Evolutionary conservation across 192 early-diverging fungal species (phyloP).

Genomic region (Podila epigama): DNA sequence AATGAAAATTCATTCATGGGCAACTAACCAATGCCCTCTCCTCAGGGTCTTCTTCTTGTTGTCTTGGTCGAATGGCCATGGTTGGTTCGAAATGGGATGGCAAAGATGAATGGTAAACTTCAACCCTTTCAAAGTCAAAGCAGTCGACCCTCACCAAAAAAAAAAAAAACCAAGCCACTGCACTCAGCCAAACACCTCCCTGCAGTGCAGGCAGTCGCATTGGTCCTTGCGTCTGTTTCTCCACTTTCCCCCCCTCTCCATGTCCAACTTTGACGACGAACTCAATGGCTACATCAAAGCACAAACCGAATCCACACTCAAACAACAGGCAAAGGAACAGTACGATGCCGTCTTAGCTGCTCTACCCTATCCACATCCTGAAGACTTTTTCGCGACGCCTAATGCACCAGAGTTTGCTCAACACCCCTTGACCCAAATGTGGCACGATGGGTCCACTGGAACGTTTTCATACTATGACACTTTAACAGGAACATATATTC

Average conservation of each 20-base stretch:
- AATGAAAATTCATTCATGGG: too few species aligned
- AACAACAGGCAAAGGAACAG: constrained; percentile 13
- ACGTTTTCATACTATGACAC: constrained; percentile 62
- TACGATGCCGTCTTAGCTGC: background rate
- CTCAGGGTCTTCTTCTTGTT: constrained; percentile 11
- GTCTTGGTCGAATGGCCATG: constrained; percentile 23
- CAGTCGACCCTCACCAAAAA: constrained; percentile 3
- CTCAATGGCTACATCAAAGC: constrained; percentile 39
- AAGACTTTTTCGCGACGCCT: constrained; percentile 18
- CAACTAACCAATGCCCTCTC: constrained; percentile 13
- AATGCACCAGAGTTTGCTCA: constrained; percentile 35
- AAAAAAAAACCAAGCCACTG: background rate
- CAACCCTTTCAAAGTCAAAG: background rate
- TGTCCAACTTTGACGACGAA: constrained; percentile 45
- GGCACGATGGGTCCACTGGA: constrained; percentile 62
- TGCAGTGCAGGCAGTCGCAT: background rate
- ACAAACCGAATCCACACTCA: constrained; percentile 10
- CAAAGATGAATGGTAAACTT: constrained; percentile 4
- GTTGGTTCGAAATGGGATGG: background rate
- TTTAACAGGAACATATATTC: constrained; percentile 56
- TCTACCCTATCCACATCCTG: constrained; percentile 23
- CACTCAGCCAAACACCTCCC: background rate
- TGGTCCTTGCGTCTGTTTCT: background rate
- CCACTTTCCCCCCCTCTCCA: background rate
- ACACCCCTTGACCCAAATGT: constrained; percentile 54